Evolutionary conservation across 1,284 basidiomycete species (phyloP).

Genomic region (Naganishia sp.): DNA sequence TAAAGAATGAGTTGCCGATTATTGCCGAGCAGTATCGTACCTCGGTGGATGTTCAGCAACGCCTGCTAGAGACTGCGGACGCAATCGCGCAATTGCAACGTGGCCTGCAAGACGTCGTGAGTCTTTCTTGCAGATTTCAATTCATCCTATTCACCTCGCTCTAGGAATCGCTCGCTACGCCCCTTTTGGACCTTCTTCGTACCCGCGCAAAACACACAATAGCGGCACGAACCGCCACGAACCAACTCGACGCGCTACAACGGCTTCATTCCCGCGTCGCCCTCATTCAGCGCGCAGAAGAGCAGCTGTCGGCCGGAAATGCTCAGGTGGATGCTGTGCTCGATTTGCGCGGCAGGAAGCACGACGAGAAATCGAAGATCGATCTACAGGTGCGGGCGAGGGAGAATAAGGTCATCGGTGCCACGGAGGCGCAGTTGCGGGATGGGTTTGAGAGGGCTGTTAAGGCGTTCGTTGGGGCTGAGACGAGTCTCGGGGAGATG

Average conservation of each 20-base stretch:
- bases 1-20: neutral
- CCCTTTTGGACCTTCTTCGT: neutral
- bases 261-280: constrained; percentile 1
- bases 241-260: neutral
- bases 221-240: neutral
- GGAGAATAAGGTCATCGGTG: neutral
- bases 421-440: constrained; percentile 10
- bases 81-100: neutral
- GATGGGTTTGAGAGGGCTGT: constrained; percentile 18
- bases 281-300: neutral
- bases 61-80: neutral
- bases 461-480: neutral
- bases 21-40: constrained; percentile 15
- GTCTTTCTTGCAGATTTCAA: neutral
- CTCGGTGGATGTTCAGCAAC: constrained; percentile 1
- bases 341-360: neutral
- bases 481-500: neutral
- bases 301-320: neutral
- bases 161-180: constrained; percentile 5
- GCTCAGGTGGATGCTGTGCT: neutral
- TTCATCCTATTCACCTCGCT: neutral
- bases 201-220: neutral
- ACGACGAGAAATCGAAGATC: neutral
- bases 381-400: neutral
- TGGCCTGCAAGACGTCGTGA: constrained; percentile 8